These are phyloP conservation scores for Protomyces inouyei DNA, from an alignment of 1,139 yeast species.

Conservation along the genomic window DNA sequence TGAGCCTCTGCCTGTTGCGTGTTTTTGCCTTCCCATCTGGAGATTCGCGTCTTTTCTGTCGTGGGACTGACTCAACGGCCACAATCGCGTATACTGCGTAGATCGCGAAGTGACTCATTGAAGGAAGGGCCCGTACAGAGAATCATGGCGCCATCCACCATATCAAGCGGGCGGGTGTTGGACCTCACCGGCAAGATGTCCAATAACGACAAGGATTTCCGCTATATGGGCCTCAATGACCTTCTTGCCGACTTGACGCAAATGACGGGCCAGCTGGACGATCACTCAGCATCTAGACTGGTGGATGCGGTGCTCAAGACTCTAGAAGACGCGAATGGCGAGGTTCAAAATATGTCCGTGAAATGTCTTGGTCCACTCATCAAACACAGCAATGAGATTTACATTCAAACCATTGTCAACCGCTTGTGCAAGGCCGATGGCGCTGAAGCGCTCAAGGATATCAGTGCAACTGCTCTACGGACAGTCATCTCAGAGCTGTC, in stretches of 20 bases:
- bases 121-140: no score
- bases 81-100: no score
- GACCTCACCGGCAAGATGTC: not conserved
- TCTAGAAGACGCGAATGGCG: slow-evolving; percentile 62
- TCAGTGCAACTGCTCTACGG: slow-evolving; percentile 66
- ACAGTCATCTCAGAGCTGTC: slow-evolving; percentile 45
- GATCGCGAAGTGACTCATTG: no score
- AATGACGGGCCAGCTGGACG: slow-evolving; percentile 37
- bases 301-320: slow-evolving; percentile 51
- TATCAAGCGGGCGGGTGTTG: not conserved
- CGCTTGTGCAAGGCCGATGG: slow-evolving; percentile 29
- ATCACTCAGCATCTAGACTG: slow-evolving; percentile 41
- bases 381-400: slow-evolving; percentile 33
- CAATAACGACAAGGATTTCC: slow-evolving; percentile 66
- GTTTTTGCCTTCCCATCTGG: no score
- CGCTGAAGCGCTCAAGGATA: slow-evolving; percentile 43
- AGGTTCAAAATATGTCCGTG: slow-evolving; percentile 74
- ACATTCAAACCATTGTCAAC: slow-evolving; percentile 33
- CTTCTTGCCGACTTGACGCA: slow-evolving; percentile 49
- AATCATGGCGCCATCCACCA: not conserved
- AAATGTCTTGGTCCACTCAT: slow-evolving; percentile 48
- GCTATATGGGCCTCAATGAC: slow-evolving; percentile 85
- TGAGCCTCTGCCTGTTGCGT: no score
- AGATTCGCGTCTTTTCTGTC: no score
- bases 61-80: no score